phyloP scores from a whole-genome alignment of 345 rosid species.

The Fremontodendron californicum region DNA sequence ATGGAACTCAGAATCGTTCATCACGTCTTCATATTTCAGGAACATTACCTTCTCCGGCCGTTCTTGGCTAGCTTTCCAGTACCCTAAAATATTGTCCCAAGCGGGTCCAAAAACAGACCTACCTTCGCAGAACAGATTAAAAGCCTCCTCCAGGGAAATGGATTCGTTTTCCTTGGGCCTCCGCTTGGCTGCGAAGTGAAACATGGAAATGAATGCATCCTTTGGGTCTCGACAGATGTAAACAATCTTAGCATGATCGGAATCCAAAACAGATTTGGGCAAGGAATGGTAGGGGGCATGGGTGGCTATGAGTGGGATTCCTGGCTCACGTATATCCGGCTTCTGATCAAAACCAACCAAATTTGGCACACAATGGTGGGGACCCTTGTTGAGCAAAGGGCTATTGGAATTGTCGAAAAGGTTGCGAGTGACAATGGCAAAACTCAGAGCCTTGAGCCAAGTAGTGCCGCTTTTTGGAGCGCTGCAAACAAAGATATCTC shows the following conservation, averaged over 20 bases:
- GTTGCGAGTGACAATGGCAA: background rate
- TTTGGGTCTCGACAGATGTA: background rate
- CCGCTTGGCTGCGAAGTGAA: background rate
- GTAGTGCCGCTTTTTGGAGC: background rate
- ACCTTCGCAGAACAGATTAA: slow-evolving; percentile 34
- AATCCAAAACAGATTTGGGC: background rate
- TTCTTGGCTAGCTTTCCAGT: slow-evolving; percentile 34
- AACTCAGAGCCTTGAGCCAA: background rate
- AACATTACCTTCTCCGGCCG: slow-evolving; percentile 27
- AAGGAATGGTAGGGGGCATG: background rate
- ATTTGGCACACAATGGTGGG: background rate
- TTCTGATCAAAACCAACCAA: background rate
- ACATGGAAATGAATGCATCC: background rate
- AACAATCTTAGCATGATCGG: background rate
- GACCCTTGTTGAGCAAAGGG: background rate
- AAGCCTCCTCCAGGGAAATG: slow-evolving; percentile 27
- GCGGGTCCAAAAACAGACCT: slow-evolving; percentile 26
- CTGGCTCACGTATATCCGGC: background rate
- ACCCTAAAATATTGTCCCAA: slow-evolving; percentile 37
- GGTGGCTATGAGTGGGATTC: background rate
- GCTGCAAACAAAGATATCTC: background rate
- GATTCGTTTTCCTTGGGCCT: background rate
- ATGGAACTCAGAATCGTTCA: slow-evolving; percentile 15
- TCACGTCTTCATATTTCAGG: slow-evolving; percentile 37
- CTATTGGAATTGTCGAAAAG: background rate